phyloP scores from a whole-genome alignment of 2,329 filamentous ascomycete species.

The Pyrenochaeta sp. region DNA sequence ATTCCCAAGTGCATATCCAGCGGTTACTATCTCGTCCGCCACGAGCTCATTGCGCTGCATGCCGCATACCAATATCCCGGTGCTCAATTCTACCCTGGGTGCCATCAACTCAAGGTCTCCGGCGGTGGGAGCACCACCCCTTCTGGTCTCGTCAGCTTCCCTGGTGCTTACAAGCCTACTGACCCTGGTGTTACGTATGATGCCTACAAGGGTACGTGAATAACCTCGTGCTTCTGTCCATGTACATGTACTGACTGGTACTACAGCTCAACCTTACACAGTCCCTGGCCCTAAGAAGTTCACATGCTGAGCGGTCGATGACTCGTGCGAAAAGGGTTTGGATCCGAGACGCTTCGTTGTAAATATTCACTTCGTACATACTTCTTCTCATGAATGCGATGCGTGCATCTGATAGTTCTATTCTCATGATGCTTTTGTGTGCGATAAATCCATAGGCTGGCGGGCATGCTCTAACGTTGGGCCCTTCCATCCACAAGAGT shows the following conservation, averaged over 20 bases:
- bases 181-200: slow-evolving; percentile 64
- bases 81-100: slow-evolving; percentile 66
- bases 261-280: slow-evolving; percentile 31
- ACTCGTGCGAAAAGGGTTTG: not conserved
- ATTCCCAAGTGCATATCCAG: slow-evolving; percentile 62
- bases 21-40: slow-evolving; percentile 67
- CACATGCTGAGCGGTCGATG: slow-evolving; percentile 31
- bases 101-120: slow-evolving; percentile 65
- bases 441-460: not conserved
- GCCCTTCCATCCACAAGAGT: too few relatives aligned
- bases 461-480: too few relatives aligned
- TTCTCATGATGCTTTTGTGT: not conserved
- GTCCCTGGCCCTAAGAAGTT: slow-evolving; percentile 41
- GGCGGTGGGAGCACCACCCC: slow-evolving; percentile 58
- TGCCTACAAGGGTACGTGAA: slow-evolving; percentile 55
- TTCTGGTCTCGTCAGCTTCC: slow-evolving; percentile 58
- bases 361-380: slow-evolving; percentile 19
- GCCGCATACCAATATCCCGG: slow-evolving; percentile 59
- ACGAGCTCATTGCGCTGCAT: slow-evolving; percentile 66
- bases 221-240: not conserved
- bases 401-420: not conserved
- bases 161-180: slow-evolving; percentile 61
- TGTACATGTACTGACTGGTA: slow-evolving; percentile 2
- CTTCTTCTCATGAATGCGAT: slow-evolving; percentile 4
- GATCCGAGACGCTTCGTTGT: slow-evolving; percentile 6